A percentile compares a stretch with the other conserved stretches of the same genome.
Evolutionary conservation across 2,329 filamentous ascomycete genomes (phyloP).

Genomic region (Penicillium brasilianum): DNA sequence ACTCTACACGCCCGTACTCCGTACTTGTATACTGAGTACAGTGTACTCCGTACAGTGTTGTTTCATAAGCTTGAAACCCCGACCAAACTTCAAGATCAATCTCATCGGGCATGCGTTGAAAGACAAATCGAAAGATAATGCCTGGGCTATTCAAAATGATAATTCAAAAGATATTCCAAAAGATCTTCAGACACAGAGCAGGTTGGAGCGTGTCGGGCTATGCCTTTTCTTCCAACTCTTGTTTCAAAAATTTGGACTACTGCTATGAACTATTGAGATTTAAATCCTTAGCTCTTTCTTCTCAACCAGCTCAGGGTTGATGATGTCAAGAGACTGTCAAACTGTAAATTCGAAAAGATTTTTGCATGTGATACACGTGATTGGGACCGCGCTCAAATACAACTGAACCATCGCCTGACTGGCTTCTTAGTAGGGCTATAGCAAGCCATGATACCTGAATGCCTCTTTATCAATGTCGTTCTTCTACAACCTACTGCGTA

Average conservation of each 20-base stretch:
- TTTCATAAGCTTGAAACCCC: too few relatives aligned
- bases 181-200: too few relatives aligned
- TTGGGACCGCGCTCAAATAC: not conserved
- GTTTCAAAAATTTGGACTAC: too few relatives aligned
- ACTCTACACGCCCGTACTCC: not conserved
- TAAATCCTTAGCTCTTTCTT: not conserved
- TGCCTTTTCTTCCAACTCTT: too few relatives aligned
- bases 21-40: not conserved
- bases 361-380: constrained; percentile 12
- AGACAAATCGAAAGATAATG: too few relatives aligned
- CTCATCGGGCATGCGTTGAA: too few relatives aligned
- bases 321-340: constrained; percentile 19
- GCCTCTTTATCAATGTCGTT: not conserved
- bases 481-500: not conserved
- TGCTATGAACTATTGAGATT: not conserved
- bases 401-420: not conserved
- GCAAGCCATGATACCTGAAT: not conserved
- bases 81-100: too few relatives aligned
- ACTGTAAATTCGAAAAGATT: not conserved
- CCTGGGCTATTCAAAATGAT: too few relatives aligned
- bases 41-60: too few relatives aligned
- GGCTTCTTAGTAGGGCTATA: not conserved
- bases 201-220: too few relatives aligned
- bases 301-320: constrained; percentile 1
- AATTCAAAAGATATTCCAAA: too few relatives aligned